Conservation (phyloP, 495 filamentous ascomycete species). For the Penicillium waksmanii region DNA sequence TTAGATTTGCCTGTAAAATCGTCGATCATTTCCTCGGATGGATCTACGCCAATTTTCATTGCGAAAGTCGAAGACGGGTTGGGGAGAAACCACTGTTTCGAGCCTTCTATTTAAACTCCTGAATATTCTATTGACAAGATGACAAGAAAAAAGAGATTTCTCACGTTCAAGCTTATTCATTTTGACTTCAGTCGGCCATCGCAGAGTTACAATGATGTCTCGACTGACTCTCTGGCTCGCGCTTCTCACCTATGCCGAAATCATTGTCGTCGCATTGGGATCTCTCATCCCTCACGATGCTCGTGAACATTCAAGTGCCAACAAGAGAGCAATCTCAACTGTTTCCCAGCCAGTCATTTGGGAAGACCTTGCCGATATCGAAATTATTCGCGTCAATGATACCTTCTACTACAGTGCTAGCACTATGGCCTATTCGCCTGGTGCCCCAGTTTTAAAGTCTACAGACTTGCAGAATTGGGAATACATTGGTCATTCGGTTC, state of each 20-base stretch:
- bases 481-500: slow-evolving; percentile 56
- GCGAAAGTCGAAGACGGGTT: not conserved
- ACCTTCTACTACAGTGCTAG: slow-evolving; percentile 60
- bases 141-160: not conserved
- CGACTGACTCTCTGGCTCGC: not conserved
- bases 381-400: slow-evolving; percentile 49
- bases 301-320: not conserved
- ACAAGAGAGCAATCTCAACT: not conserved
- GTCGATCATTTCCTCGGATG: not conserved
- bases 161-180: not conserved
- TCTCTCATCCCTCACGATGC: not conserved
- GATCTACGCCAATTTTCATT: not conserved
- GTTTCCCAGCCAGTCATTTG: slow-evolving; percentile 40
- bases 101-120: too few species aligned
- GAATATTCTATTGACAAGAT: not conserved
- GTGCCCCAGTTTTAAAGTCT: slow-evolving; percentile 60
- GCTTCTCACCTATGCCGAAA: not conserved
- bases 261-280: not conserved
- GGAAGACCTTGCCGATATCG: slow-evolving; percentile 49
- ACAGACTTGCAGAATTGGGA: slow-evolving; percentile 63
- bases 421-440: slow-evolving; percentile 60
- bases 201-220: not conserved
- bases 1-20: not conserved
- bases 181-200: not conserved
- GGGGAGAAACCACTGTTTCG: too few species aligned